Evolutionary conservation across 176 grass and related monocot genomes (phyloP), one percentile per base, ranked within the genome.

Genomic region (Aegilops umbellulata): DNA sequence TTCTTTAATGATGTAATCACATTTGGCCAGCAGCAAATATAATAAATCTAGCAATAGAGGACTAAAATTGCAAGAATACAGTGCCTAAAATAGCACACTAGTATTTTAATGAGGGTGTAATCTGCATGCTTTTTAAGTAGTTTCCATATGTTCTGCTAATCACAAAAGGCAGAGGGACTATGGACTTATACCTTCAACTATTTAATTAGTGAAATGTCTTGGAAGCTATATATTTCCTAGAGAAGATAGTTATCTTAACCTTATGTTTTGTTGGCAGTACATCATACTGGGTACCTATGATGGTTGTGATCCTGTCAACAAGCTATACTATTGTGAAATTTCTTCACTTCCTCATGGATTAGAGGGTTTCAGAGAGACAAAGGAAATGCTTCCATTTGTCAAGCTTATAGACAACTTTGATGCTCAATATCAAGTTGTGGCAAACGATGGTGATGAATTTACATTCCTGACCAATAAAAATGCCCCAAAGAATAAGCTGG

Each of bases 301-400:
- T 80, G 95, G 91, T 78, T 98, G 95, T 5, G 91, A 95, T 76
- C 95, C 93, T 25, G 91, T 93, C 72, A 98, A 98, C 82, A 98
- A 94, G 77, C 78, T 98, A 60, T 98, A 98, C 71, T 95, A 98
- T 41, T 95, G 87, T 6, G 74, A 95, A 87, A 79, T 98, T 79
- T 89, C 77, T 83, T 92, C 90, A n/a, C 88, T 98, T 68, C 46
- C 93, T 66, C 64, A 31, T 83, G 95, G 93, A 60, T 83, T 98
- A 46, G 93, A 91, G 88, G 85, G 88, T 17, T 88, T 89, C 36
- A 98, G 85, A 80, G 91, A 83, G 24, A 81, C 74, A 32, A 76
- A 78, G 36, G 84, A 87, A 71, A 83, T 89, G 62, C 95, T 98
- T 81, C 95, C 95, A 39, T 98, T 98, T 84, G 60, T 98, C 74